Base-by-base conservation (phyloP, 257 asterid genomes). In the Gentiana straminea region DNA sequence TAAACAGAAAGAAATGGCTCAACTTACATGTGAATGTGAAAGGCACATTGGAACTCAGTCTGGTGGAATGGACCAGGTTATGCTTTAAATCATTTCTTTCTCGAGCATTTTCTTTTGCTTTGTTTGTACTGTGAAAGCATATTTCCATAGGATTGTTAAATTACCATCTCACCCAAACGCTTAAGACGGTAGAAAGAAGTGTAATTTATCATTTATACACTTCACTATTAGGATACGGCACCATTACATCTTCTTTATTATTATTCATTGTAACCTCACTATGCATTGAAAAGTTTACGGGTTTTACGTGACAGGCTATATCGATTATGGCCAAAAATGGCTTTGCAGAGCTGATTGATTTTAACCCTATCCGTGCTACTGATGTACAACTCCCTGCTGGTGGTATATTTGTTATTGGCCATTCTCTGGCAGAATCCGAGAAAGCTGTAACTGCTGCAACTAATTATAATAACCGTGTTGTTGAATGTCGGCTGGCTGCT, bases 31-130 rank as follows among this genome's bases (percentile, higher is more conserved):
- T 52, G 97, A 79, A 64, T 92, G 98, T 64, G 98, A 92, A 75
- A 77, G 97, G 68, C 94, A 88, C 68, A 88, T 92, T 46, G 98
- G 97, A 45, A 92, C 98, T 37, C 97, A 85, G 66, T 92, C 98
- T 64, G 98, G 97, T 74, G 98, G 98, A 69, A 92, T 92, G 98
- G 98, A 92, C 71, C 98, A 84, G 95, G 98, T 91, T 73, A 64
- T 49, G 61, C 13, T 15, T 12, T n/a, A 35, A 54, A n/a, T 66
- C 66, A 50, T 24, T 7, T 64, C 41, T 52, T 57, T 10, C 24
- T 59, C 9, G 37, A 32, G 12, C 4, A 5, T 48, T 6, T 35
- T 35, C 12, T 33, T 67, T 49, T 60, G 11, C n/a, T 41, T 11
- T 36, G 15, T 24, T 51, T 4, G 7, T 24, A 1, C 9, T 41